Base-by-base conservation (phyloP, 2,329 filamentous ascomycete genomes). In the Pseudogymnoascus sp. region DNA sequence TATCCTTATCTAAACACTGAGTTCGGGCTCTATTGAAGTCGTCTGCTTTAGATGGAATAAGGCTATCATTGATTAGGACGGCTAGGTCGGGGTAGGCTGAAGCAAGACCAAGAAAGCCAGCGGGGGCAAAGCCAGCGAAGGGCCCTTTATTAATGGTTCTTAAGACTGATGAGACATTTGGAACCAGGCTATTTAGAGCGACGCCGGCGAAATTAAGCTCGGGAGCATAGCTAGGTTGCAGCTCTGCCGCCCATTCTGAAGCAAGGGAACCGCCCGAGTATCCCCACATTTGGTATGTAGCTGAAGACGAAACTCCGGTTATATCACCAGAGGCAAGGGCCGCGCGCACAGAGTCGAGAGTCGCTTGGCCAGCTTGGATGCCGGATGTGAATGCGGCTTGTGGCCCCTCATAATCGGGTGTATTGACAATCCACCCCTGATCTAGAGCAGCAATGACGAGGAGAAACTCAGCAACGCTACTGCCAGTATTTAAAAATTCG, bases 261-360 rank as follows among this genome's bases (percentile, higher is more conserved):
- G 82, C 81, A 16, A 84, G 65, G 1, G 78, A 77, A 3, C 83
- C 83, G 2, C 83, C 83, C 0, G 79, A 83, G 68, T 84, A 85
- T 0, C 83, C 83, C 81, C 81, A 84, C 62, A 84, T 26, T 46
- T 46, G 41, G 19, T 24, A 26, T 24, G 41, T 46, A 24, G 19
- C 19, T 24, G 22, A 46, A 14, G 19, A 24, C 22, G 19, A 24
- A 16, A 53, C 46, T 14, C 41, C 41, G 12, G 22, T 24, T 26
- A 46, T 14, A 24, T 26, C 11, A 26, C 19, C 19, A 4, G 43
- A 61, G 14, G 26, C 28, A 10, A 66, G 53, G 11, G 63, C 64
- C n/a, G 69, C 68, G 22, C 68, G 66, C 2, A 70, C 26, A 3
- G 65, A 66, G 59, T 70, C 68, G 6, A 71, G 61, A 0, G 62